phyloP scores from a whole-genome alignment of 306 rosid species.

The Phaseolus lunatus region DNA sequence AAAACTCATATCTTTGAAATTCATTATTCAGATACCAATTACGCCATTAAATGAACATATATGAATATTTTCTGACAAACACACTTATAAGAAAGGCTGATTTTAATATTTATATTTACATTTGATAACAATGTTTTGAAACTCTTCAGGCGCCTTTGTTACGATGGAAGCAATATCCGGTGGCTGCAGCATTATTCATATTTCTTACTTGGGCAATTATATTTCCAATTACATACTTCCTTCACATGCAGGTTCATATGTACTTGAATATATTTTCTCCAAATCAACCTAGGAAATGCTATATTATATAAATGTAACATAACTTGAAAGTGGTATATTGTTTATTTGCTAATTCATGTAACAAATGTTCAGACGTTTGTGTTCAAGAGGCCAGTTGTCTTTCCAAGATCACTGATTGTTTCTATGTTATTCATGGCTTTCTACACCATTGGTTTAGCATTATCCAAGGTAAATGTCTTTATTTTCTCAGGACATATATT shows the following conservation, averaged over 20 bases:
- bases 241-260: neutral
- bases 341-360: neutral
- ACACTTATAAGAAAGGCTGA: no score
- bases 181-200: neutral
- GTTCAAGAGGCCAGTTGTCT: neutral
- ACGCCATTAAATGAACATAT: no score
- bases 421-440: neutral
- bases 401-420: neutral
- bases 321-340: no score
- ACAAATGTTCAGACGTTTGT: neutral
- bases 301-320: no score
- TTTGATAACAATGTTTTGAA: no score
- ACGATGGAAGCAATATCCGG: neutral
- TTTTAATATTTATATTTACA: no score
- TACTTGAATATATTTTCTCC: no score
- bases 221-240: neutral
- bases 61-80: no score
- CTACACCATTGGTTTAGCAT: neutral
- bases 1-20: no score
- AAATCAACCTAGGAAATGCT: no score
- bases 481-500: neutral
- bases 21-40: no score
- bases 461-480: neutral
- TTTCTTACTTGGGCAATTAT: neutral
- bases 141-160: no score